Evolutionary conservation across 192 early-diverging fungal genomes (phyloP), one percentile per base, ranked within the genome.

Genomic region (Umbelopsis sp.): DNA sequence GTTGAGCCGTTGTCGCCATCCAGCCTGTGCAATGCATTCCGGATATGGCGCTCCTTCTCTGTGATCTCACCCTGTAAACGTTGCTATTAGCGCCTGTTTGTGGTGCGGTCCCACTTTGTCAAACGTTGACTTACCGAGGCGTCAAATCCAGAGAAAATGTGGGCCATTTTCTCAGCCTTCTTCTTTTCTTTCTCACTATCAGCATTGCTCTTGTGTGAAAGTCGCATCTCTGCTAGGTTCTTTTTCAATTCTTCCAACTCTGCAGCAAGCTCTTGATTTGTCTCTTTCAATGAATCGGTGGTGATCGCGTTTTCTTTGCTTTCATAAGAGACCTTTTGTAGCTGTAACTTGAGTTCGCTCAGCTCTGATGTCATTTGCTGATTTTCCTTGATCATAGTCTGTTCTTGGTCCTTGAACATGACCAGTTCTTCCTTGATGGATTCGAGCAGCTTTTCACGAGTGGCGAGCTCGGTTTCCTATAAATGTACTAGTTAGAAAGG

Each of bases 291-390:
- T 78, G 87, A 90, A 41, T 99, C 97, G 8, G 97, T 83, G n/a
- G 87, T 93, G 68, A 99, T 95, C 65, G 87, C 79, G 24, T 86
- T 88, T 75, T 99, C 98, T 81, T 95, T 94, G 81, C 90, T 88
- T 32, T 93, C 94, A 79, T 95, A 97, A 10, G 86, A 85, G 10
- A 93, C 82, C 78, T 97, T 97, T 70, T 97, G 94, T 10, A 98
- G 76, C 79, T 95, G 89, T 26, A 97, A 77, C 67, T 90, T 90
- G 47, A 97, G 79, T 41, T 96, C 91, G 44, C 81, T 88, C n/a
- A 94, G 69, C 66, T 93, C 88, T 7, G 82, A 74, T 32, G 79
- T 84, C 77, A 95, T 80, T 29, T 84, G 69, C 75, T 94, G 93
- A 77, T 95, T 95, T 73, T 91, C 89, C 59, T 86, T 77, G 12